These are phyloP conservation scores for Cytauxzoon felis DNA, from an alignment of 169 alveolate genomes.

Conservation along the genomic window DNA sequence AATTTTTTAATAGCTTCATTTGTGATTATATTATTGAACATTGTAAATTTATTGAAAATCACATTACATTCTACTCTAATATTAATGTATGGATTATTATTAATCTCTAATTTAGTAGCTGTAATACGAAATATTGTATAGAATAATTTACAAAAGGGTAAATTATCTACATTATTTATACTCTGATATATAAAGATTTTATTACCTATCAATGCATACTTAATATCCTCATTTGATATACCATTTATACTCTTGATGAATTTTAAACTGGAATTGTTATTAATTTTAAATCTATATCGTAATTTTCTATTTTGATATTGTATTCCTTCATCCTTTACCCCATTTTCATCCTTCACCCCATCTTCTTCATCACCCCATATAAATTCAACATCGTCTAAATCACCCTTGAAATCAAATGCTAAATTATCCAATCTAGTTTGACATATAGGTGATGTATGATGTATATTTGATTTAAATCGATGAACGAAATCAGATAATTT, in stretches of 20 bases:
- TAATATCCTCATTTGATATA: conserved; percentile 31
- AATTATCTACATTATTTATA: conserved; percentile 1
- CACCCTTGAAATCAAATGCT: conserved; percentile 37
- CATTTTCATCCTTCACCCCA: background rate
- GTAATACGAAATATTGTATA: conserved; percentile 42
- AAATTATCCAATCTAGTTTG: conserved; percentile 17
- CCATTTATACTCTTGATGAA: conserved; percentile 12
- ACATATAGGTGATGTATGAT: conserved; percentile 5
- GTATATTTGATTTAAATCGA: background rate
- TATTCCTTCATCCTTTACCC: background rate
- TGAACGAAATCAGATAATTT: background rate
- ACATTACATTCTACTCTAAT: conserved; percentile 33
- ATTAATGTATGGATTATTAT: background rate
- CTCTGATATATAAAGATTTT: conserved; percentile 26
- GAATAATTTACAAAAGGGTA: conserved; percentile 47
- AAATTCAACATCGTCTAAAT: conserved; percentile 27
- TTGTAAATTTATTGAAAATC: conserved; percentile 23
- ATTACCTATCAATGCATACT: conserved; percentile 27
- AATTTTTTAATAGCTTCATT: conserved; percentile 37
- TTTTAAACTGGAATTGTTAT: conserved; percentile 20
- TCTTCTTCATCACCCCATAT: conserved; percentile 12
- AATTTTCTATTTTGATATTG: conserved; percentile 9
- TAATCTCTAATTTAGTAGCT: conserved; percentile 7
- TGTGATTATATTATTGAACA: conserved; percentile 29
- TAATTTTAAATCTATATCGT: conserved; percentile 17